Percentiles rank a stretch among this genome's conserved stretches.
These are phyloP conservation scores for Solanum virginianum DNA, from an alignment of 257 asterid species.

Conservation along the genomic window DNA sequence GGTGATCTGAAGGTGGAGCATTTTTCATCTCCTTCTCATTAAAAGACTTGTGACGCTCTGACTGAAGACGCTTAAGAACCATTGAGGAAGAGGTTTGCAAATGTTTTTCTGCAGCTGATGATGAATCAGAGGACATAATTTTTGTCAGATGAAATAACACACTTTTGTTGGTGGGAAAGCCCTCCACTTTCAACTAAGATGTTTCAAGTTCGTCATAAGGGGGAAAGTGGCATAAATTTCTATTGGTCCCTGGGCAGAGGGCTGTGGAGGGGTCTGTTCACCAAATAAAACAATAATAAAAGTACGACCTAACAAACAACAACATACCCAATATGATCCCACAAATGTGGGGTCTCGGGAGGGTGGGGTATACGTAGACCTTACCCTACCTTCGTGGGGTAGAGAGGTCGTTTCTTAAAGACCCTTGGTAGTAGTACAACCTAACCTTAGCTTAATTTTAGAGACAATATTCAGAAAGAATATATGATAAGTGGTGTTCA, in stretches of 20 bases:
- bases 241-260: background rate
- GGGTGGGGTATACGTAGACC: background rate
- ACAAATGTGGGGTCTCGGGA: background rate
- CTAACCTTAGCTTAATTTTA: background rate
- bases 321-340: background rate
- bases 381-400: background rate
- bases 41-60: background rate
- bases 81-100: slow-evolving; percentile 10
- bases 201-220: background rate
- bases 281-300: background rate
- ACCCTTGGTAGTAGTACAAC: background rate
- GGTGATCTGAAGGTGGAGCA: slow-evolving; percentile 10
- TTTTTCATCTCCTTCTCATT: background rate
- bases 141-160: slow-evolving; percentile 17
- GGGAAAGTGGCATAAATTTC: background rate
- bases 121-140: slow-evolving; percentile 11
- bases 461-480: background rate
- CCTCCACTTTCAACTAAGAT: background rate
- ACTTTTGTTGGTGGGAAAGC: background rate
- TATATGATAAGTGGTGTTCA: background rate
- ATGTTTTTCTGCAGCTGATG: slow-evolving; percentile 15
- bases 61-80: background rate
- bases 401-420: background rate
- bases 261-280: background rate
- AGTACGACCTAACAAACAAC: background rate